A percentile compares a stretch with the other conserved stretches of the same genome.
phyloP scores from a whole-genome alignment of 306 rosid genomes.

The Rubus idaeus region DNA sequence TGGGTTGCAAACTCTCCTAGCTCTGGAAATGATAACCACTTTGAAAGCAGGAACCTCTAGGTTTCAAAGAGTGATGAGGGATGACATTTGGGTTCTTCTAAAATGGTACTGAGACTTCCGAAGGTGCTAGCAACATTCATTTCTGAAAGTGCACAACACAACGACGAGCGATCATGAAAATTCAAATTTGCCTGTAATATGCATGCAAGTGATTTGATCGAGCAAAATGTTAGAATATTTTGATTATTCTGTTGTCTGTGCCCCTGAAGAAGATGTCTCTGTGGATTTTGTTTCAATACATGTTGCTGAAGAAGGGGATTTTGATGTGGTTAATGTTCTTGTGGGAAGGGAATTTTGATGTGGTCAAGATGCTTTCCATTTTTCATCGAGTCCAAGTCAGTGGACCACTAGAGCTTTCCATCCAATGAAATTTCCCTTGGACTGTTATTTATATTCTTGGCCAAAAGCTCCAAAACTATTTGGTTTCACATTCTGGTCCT shows the following conservation, averaged over 20 bases:
- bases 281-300: background rate
- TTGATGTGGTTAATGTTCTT: background rate
- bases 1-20: slow-evolving; percentile 4
- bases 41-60: background rate
- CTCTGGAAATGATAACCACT: slow-evolving; percentile 12
- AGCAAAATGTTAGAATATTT: background rate
- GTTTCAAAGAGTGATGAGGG: background rate
- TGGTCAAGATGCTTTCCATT: background rate
- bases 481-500: background rate
- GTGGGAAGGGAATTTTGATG: background rate
- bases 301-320: background rate
- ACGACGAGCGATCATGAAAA: background rate
- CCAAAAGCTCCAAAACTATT: background rate
- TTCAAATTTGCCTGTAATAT: background rate
- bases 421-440: background rate
- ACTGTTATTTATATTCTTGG: background rate
- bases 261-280: background rate
- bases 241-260: background rate
- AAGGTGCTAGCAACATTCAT: background rate
- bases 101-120: background rate
- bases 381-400: background rate
- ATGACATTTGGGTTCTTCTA: background rate
- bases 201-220: background rate
- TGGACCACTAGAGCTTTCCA: background rate
- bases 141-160: background rate